Evolutionary conservation across 2,329 filamentous ascomycete genomes (phyloP).

Genomic region (Cadophora sp.): DNA sequence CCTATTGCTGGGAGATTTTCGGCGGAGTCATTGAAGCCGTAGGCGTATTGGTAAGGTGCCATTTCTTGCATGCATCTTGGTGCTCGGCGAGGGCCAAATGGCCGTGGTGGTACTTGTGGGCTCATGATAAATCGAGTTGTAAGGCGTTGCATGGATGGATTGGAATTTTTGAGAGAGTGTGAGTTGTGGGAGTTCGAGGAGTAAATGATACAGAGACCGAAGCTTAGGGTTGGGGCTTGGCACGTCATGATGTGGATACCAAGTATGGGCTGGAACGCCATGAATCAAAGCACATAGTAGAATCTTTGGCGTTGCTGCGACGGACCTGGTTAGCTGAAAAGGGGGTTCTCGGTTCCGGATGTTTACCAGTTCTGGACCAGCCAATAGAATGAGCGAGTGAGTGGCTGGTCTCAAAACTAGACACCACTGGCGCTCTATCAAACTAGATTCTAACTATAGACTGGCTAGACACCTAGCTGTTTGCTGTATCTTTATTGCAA

Average conservation of each 20-base stretch:
- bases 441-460: not conserved
- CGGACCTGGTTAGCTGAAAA: too few species aligned
- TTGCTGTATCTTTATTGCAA: not conserved
- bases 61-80: not conserved
- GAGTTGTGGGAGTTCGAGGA: not conserved
- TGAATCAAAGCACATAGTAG: not conserved
- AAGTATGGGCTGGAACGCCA: not conserved
- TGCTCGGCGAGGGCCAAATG: not conserved
- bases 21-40: not conserved
- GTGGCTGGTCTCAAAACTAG: not conserved
- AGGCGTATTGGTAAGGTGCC: too few species aligned
- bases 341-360: not conserved
- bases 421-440: not conserved
- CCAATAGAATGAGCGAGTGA: not conserved
- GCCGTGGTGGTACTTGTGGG: not conserved
- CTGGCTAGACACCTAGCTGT: too few species aligned
- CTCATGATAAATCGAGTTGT: not conserved
- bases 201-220: too few species aligned
- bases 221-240: too few species aligned
- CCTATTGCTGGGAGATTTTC: not conserved
- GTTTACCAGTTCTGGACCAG: not conserved
- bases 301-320: too few species aligned
- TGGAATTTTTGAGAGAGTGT: too few species aligned
- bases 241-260: too few species aligned
- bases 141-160: not conserved